A percentile compares a stretch with the other conserved stretches of the same genome.
These are phyloP conservation scores for Saccharomycopsis microspora DNA, from an alignment of 805 yeast genomes.

Conservation along the genomic window DNA sequence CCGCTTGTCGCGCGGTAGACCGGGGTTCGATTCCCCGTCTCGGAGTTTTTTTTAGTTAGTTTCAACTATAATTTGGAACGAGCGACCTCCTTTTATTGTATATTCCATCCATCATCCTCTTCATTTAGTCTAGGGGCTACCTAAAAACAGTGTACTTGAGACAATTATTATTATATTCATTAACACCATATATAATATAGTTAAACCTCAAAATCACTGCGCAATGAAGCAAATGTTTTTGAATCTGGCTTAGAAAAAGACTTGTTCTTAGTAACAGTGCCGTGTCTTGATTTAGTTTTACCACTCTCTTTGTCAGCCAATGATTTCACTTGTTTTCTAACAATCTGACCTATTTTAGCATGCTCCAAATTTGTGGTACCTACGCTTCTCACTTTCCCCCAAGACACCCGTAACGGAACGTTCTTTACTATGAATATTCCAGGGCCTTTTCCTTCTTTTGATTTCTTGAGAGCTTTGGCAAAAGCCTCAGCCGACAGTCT, in stretches of 20 bases:
- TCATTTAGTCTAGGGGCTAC: too few relatives aligned
- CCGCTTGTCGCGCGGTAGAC: constrained; percentile 16
- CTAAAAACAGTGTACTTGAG: too few relatives aligned
- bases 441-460: constrained; percentile 19
- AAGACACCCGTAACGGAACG: constrained; percentile 39
- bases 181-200: too few relatives aligned
- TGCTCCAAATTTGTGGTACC: constrained; percentile 34
- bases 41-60: constrained; percentile 9
- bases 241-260: not conserved
- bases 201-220: not conserved
- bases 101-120: too few relatives aligned
- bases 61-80: not conserved
- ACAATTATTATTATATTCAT: too few relatives aligned
- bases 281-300: too few relatives aligned
- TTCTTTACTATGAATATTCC: constrained; percentile 25
- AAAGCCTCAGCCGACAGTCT: constrained; percentile 41
- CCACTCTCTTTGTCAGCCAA: constrained; percentile 27
- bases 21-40: constrained; percentile 16
- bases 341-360: constrained; percentile 37
- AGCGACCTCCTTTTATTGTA: too few relatives aligned
- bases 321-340: constrained; percentile 40
- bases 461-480: constrained; percentile 19
- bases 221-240: not conserved
- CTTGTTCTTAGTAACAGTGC: too few relatives aligned
- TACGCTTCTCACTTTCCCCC: constrained; percentile 39